Evolutionary conservation across 176 grass and related monocot genomes (phyloP).

Genomic region (Oryza meyeriana): DNA sequence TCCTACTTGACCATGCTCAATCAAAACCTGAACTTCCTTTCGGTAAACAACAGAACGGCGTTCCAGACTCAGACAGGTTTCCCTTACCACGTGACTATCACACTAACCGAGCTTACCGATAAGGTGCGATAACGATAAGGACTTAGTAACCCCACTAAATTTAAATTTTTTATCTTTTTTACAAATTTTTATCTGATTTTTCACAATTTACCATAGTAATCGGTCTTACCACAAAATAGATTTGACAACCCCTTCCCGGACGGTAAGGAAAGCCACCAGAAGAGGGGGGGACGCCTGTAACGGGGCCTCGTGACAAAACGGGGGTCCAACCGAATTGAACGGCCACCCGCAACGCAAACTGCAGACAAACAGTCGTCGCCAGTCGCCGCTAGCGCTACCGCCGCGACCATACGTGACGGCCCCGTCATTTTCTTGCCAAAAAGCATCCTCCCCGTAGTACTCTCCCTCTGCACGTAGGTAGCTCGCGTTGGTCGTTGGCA

Average conservation of each 20-base stretch:
- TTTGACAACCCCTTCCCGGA: too few species aligned
- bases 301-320: slow-evolving; percentile 30
- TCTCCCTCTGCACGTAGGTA: neutral
- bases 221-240: too few species aligned
- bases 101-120: too few species aligned
- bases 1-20: too few species aligned
- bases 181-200: too few species aligned
- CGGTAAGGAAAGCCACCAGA: neutral
- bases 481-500: neutral
- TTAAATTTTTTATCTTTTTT: too few species aligned
- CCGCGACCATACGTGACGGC: neutral
- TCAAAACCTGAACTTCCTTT: neutral
- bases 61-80: neutral
- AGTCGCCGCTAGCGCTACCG: neutral
- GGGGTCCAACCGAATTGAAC: slow-evolving; percentile 35
- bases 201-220: too few species aligned
- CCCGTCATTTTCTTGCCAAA: neutral
- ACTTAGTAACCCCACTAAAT: too few species aligned
- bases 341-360: slow-evolving; percentile 25
- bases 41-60: neutral
- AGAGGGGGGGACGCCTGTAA: neutral
- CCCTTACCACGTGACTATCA: too few species aligned
- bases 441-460: neutral
- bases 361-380: slow-evolving; percentile 11
- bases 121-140: too few species aligned